Evolutionary conservation across 2,329 filamentous ascomycete genomes (phyloP).

Genomic region (Orbilia blumenaviensis): DNA sequence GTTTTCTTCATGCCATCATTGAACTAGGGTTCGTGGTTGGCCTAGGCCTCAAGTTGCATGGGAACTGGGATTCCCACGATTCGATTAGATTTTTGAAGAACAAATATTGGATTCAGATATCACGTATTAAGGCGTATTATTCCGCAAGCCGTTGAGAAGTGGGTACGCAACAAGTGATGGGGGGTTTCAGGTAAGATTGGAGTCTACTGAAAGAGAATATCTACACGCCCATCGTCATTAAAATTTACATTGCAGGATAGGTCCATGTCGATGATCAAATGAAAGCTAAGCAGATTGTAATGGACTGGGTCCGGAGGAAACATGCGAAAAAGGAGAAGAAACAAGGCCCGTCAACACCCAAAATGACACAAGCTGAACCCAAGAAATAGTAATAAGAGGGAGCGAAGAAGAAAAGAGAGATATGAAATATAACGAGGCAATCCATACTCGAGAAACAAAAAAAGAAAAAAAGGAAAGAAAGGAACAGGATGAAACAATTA

Average conservation of each 20-base stretch:
- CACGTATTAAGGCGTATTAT: neutral
- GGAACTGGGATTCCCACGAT: conserved; percentile 9
- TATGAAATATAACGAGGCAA: conserved; percentile 15
- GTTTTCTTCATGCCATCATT: no score
- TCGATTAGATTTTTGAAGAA: neutral
- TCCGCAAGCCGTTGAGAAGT: neutral
- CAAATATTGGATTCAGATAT: neutral
- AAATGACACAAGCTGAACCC: conserved; percentile 21
- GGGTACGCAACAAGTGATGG: neutral
- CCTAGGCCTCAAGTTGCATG: neutral
- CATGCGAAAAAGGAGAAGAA: conserved; percentile 15
- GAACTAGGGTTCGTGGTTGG: no score
- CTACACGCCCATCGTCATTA: conserved; percentile 26
- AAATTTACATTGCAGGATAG: conserved; percentile 12
- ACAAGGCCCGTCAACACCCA: neutral
- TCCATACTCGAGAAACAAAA: conserved; percentile 2
- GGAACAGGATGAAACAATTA: conserved; percentile 35
- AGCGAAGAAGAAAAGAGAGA: conserved; percentile 32
- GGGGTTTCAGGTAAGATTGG: conserved; percentile 17
- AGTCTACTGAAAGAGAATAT: neutral
- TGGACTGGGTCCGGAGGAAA: neutral
- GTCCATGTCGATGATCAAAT: conserved; percentile 8
- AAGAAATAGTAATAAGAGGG: conserved; percentile 5
- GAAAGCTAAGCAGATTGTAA: neutral
- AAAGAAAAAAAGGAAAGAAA: neutral